Evolutionary conservation across 768 basidiomycete genomes (phyloP).

Genomic region (Infundibulicybe gibba): DNA sequence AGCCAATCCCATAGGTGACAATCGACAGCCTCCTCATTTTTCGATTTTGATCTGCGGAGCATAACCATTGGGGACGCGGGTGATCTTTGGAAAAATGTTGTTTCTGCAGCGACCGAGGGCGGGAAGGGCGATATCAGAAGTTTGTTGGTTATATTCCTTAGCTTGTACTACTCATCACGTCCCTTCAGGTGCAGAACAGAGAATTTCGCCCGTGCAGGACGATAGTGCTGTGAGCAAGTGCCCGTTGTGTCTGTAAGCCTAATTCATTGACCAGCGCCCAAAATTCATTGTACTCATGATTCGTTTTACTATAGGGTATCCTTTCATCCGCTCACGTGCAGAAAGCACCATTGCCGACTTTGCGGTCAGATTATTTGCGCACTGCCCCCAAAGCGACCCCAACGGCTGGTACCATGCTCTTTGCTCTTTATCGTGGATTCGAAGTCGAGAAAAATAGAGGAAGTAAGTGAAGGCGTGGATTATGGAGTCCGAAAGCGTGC

Average conservation of each 20-base stretch:
- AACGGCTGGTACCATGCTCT: constrained; percentile 69
- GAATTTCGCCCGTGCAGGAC: constrained; percentile 93
- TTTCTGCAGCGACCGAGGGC: constrained; percentile 36
- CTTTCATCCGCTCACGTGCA: constrained; percentile 87
- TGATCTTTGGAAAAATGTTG: constrained; percentile 67
- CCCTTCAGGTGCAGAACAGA: constrained; percentile 71
- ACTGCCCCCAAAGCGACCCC: constrained; percentile 70
- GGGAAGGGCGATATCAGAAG: constrained; percentile 69
- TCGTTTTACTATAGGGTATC: constrained; percentile 38
- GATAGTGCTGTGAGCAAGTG: constrained; percentile 76
- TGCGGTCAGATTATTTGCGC: constrained; percentile 93
- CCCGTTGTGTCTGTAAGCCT: constrained; percentile 75
- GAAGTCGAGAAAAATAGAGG: constrained; percentile 72
- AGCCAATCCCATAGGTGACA: constrained; percentile 14
- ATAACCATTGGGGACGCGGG: constrained; percentile 52
- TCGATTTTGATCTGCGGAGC: constrained; percentile 66
- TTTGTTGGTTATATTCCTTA: constrained; percentile 23
- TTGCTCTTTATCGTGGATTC: constrained; percentile 84
- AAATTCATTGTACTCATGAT: neutral
- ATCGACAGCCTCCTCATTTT: constrained; percentile 64
- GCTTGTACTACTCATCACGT: constrained; percentile 5
- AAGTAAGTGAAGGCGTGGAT: constrained; percentile 81
- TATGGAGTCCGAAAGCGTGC: constrained; percentile 65
- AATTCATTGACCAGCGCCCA: neutral
- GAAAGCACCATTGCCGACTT: constrained; percentile 94